A percentile compares a stretch with the other conserved stretches of the same genome.
phyloP scores from a whole-genome alignment of 176 grass and related monocot species.

The Eleusine indica region DNA sequence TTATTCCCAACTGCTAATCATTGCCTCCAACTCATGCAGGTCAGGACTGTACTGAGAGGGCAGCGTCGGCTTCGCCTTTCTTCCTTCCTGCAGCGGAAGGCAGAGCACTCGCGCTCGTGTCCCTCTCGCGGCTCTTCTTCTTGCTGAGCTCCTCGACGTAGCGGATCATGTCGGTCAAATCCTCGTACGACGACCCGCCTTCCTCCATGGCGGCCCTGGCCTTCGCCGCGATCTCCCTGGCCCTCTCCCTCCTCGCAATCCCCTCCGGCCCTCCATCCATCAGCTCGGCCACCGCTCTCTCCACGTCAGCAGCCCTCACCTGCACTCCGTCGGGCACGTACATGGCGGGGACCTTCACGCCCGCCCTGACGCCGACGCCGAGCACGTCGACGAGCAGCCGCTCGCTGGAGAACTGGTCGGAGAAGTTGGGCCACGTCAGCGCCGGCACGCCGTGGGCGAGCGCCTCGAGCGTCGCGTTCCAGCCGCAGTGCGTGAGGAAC shows the following conservation, averaged over 20 bases:
- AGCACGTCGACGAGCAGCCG: constrained; percentile 60
- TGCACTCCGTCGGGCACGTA: constrained; percentile 17
- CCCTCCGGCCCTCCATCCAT: constrained; percentile 43
- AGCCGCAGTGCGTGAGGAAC: constrained; percentile 68
- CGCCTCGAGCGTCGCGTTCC: constrained; percentile 63
- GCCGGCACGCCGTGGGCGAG: constrained; percentile 50
- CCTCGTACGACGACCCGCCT: constrained; percentile 53
- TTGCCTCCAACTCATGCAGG: background rate
- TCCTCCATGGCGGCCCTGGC: constrained; percentile 52
- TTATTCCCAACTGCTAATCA: background rate
- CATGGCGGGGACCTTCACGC: constrained; percentile 43
- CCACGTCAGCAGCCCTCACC: constrained; percentile 36
- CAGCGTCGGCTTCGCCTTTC: background rate
- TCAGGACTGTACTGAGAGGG: constrained; percentile 32
- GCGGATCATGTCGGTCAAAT: constrained; percentile 46
- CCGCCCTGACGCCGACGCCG: constrained; percentile 48
- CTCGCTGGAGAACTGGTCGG: constrained; percentile 66
- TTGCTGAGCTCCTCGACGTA: constrained; percentile 39
- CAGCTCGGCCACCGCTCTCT: constrained; percentile 35
- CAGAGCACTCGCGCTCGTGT: background rate
- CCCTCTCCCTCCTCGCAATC: constrained; percentile 32
- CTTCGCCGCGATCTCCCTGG: constrained; percentile 29
- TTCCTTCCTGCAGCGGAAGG: background rate
- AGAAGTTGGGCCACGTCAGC: constrained; percentile 60
- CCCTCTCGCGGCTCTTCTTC: constrained; percentile 13